A percentile compares a stretch with the other conserved stretches of the same genome.
These are phyloP conservation scores for Aspergillus jensenii DNA, from an alignment of 2,329 filamentous ascomycete species.

Conservation along the genomic window DNA sequence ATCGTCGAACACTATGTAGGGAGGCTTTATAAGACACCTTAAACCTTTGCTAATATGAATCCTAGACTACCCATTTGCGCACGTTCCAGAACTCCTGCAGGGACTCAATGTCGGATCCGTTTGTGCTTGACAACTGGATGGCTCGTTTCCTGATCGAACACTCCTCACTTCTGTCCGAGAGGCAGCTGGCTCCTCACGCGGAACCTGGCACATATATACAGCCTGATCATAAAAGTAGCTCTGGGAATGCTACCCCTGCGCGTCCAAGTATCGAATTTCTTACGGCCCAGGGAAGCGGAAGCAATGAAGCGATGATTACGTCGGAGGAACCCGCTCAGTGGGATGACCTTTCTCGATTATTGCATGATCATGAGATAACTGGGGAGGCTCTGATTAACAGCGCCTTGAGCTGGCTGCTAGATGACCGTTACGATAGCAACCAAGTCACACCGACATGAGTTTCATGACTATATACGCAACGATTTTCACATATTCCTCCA, in stretches of 20 bases:
- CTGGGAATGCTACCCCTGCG: not conserved
- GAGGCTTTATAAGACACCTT: not conserved
- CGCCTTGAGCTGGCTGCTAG: constrained; percentile 21
- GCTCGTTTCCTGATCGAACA: constrained; percentile 25
- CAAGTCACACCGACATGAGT: constrained; percentile 29
- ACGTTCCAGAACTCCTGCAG: constrained; percentile 21
- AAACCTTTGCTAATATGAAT: not conserved
- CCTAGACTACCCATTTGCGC: constrained; percentile 19
- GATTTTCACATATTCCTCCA: too few species aligned
- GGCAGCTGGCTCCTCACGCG: constrained; percentile 2
- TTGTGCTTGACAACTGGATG: constrained; percentile 25
- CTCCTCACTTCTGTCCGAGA: constrained; percentile 16
- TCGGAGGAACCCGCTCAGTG: not conserved
- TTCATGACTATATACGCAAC: too few species aligned
- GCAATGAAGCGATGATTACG: not conserved
- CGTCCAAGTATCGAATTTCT: not conserved
- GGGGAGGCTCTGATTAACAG: constrained; percentile 21
- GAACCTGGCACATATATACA: not conserved
- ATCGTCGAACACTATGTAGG: constrained; percentile 20
- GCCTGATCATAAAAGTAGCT: not conserved
- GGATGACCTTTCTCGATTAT: constrained; percentile 10
- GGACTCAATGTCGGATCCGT: constrained; percentile 20
- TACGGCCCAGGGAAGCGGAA: not conserved
- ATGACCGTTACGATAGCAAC: not conserved
- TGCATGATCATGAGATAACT: constrained; percentile 15